Conservation (phyloP, 1,284 basidiomycete species). For the Moesziomyces parantarcticus region DNA sequence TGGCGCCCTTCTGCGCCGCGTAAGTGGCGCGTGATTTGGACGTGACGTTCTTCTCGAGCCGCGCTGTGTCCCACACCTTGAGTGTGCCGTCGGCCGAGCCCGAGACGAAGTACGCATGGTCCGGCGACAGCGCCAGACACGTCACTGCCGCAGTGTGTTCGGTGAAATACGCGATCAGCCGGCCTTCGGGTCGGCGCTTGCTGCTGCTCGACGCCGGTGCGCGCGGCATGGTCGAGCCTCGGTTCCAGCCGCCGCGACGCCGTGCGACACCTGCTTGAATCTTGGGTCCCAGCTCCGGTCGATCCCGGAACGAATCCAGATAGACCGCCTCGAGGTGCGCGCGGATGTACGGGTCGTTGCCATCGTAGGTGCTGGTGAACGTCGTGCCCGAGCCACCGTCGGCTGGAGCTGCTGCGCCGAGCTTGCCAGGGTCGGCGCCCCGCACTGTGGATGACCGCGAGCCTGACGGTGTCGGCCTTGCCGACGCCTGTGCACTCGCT, state of each 20-base stretch:
- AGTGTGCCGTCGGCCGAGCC: slow-evolving; percentile 85
- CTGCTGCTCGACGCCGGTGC: slow-evolving; percentile 38
- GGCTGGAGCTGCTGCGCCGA: slow-evolving; percentile 7
- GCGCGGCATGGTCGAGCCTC: slow-evolving; percentile 18
- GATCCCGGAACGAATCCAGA: slow-evolving; percentile 52
- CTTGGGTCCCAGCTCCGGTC: slow-evolving; percentile 44
- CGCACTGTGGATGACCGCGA: slow-evolving; percentile 40
- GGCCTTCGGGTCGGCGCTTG: slow-evolving; percentile 60
- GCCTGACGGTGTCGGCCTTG: slow-evolving; percentile 36
- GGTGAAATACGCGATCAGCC: slow-evolving; percentile 66
- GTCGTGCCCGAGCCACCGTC: slow-evolving; percentile 16
- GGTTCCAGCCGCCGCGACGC: slow-evolving; percentile 15
- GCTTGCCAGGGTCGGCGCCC: slow-evolving; percentile 19
- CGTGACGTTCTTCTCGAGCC: slow-evolving; percentile 79
- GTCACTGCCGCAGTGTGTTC: slow-evolving; percentile 73
- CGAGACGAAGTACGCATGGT: slow-evolving; percentile 92
- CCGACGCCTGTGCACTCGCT: slow-evolving; percentile 23
- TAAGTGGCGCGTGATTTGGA: slow-evolving; percentile 69
- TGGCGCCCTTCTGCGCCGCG: slow-evolving; percentile 64
- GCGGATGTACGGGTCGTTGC: slow-evolving; percentile 63
- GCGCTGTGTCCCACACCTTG: slow-evolving; percentile 83
- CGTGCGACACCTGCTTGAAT: slow-evolving; percentile 28
- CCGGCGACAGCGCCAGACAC: slow-evolving; percentile 85
- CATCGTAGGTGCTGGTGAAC: slow-evolving; percentile 61
- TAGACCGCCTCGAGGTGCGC: slow-evolving; percentile 63